Conservation (phyloP, 805 yeast species). For the Candida sonorensis region DNA sequence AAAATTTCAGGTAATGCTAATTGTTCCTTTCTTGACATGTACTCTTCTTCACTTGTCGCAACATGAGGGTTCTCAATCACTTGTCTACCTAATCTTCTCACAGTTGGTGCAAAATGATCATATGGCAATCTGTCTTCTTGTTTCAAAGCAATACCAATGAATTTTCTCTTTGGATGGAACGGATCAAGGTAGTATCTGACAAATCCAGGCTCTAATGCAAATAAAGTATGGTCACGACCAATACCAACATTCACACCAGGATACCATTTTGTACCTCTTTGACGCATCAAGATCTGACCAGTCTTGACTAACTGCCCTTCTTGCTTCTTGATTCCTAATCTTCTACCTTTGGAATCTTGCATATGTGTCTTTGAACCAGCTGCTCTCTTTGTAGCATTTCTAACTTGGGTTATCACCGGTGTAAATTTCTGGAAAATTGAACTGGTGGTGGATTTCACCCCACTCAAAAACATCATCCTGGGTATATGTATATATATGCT, state of each 20-base stretch:
- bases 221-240: conserved; percentile 91
- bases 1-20: conserved; percentile 47
- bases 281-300: conserved; percentile 87
- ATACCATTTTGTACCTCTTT: conserved; percentile 88
- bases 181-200: conserved; percentile 92
- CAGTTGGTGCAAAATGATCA: conserved; percentile 84
- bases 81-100: conserved; percentile 74
- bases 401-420: conserved; percentile 33
- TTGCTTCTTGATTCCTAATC: conserved; percentile 84
- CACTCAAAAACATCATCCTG: neutral
- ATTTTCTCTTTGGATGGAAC: conserved; percentile 88
- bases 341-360: conserved; percentile 91
- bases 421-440: neutral
- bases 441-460: neutral
- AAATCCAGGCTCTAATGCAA: conserved; percentile 86
- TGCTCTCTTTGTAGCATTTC: conserved; percentile 90
- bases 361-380: conserved; percentile 93
- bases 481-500: neutral
- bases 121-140: conserved; percentile 67
- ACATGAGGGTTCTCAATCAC: conserved; percentile 41
- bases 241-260: conserved; percentile 91
- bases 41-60: conserved; percentile 53
- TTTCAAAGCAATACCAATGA: conserved; percentile 78
- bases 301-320: conserved; percentile 72
- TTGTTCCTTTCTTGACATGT: conserved; percentile 62